Percentiles rank a stretch among this genome's conserved stretches.
These are phyloP conservation scores for Penicillium flavigenum DNA, from an alignment of 495 filamentous ascomycete species.

Conservation along the genomic window DNA sequence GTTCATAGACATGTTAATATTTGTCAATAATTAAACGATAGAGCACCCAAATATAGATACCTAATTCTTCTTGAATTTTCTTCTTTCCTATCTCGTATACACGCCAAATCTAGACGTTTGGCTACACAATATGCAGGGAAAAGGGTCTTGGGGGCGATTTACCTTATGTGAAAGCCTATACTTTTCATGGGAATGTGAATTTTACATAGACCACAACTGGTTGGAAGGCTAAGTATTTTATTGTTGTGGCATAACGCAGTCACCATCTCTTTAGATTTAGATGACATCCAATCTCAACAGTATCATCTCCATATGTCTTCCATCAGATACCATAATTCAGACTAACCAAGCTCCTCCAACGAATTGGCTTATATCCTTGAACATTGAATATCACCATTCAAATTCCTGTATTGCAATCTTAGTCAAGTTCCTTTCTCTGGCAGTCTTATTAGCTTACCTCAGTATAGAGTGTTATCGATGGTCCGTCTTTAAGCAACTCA, in stretches of 20 bases:
- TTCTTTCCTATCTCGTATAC: neutral
- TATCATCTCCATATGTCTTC: neutral
- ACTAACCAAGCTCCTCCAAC: neutral
- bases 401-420: neutral
- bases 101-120: neutral
- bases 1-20: slow-evolving; percentile 9
- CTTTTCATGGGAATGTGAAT: neutral
- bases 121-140: too few relatives aligned
- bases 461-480: slow-evolving; percentile 3
- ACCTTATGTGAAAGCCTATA: neutral
- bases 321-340: neutral
- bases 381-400: neutral
- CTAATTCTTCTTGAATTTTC: neutral
- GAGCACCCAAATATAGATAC: neutral
- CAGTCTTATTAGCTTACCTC: slow-evolving; percentile 6
- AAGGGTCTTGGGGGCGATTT: neutral
- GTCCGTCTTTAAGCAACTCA: neutral
- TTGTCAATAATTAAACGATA: slow-evolving; percentile 12
- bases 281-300: neutral
- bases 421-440: neutral
- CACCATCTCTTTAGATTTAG: too few relatives aligned
- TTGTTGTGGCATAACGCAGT: neutral
- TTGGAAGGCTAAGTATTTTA: neutral
- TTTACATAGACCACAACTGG: neutral
- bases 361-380: too few relatives aligned